Conservation (phyloP, 2,329 filamentous ascomycete genomes). For the Epichloe uncinata region DNA sequence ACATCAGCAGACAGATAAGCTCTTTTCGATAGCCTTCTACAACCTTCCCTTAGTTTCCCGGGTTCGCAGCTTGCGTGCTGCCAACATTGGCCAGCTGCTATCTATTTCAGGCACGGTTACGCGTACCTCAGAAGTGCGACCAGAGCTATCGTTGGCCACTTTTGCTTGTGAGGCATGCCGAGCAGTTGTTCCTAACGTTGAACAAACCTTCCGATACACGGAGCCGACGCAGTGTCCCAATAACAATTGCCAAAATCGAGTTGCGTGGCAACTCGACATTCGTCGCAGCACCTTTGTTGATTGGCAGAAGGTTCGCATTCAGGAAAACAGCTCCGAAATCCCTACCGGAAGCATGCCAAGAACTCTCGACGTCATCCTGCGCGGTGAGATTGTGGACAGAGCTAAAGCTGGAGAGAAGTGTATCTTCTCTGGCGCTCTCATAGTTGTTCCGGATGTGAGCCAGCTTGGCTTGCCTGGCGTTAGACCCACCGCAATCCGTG, state of each 20-base stretch:
- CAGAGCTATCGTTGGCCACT: constrained; percentile 81
- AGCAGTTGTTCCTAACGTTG: constrained; percentile 73
- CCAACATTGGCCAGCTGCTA: constrained; percentile 81
- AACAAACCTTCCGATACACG: constrained; percentile 95
- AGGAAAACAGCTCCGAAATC: constrained; percentile 97
- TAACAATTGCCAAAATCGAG: constrained; percentile 68
- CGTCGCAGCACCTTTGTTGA: constrained; percentile 95
- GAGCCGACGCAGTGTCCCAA: constrained; percentile 96
- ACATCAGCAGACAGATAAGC: constrained; percentile 92
- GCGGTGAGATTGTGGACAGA: constrained; percentile 93
- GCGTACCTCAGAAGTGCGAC: constrained; percentile 89
- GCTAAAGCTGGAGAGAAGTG: constrained; percentile 97
- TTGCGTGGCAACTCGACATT: constrained; percentile 92
- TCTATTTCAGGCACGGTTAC: constrained; percentile 97
- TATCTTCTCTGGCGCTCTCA: constrained; percentile 90
- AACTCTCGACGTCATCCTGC: constrained; percentile 92
- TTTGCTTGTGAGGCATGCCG: constrained; percentile 87
- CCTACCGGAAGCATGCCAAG: constrained; percentile 97
- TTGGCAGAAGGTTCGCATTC: constrained; percentile 97
- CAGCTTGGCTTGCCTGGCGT: constrained; percentile 84
- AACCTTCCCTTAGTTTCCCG: constrained; percentile 80
- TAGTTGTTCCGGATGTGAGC: constrained; percentile 93
- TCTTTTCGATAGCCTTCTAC: constrained; percentile 89
- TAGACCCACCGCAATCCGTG: constrained; percentile 68
- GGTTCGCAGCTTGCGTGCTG: constrained; percentile 72